Base-by-base conservation (phyloP, 805 yeast genomes). In the Pichia rugopelliculosa region DNA sequence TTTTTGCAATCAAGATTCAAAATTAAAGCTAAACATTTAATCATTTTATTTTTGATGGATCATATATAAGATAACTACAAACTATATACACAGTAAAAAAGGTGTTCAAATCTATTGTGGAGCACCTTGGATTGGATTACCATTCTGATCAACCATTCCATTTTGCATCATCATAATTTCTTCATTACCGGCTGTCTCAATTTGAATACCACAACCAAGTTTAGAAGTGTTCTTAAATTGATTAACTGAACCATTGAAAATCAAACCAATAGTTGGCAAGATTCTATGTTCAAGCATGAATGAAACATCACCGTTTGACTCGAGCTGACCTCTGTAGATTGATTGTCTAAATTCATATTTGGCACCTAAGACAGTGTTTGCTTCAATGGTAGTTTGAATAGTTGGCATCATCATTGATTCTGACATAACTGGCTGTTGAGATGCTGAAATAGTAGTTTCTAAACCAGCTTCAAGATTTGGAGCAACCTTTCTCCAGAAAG, bases 341-440 rank as follows among this genome's bases (percentile, higher is more conserved):
- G 95, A 84, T 71, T 88, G 95, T 74, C 97, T 88, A 78, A 88
- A 93, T 74, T 93, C 98, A 71, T 91, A 91, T 73, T 91, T 93
- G 60, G 96, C 96, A 71, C 97, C 99, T 49, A 91, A 66, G 51
- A 96, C 86, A 59, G 99, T 90, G 60, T 79, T 77, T 63, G 96
- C 98, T 64, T 91, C 96, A 50, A 90, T 75, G 39, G 84, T 81
- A 30, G 95, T 87, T 65, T 87, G 88, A 59, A 82, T 79, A 54
- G 86, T 80, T 62, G 91, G 85, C 46, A 80, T 76, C 59, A 88
- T 87, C 75, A 82, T 75, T 17, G 43, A 33, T 68, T 86, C 74
- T 42, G 84, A 80, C 66, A 83, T 86, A 47, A 81, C 78, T 56
- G 84, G 77, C 65, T 89, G 93, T 73, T 85, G 74, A 54, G 82